Evolutionary conservation across 1,284 basidiomycete species (phyloP), one percentile per base, ranked within the genome.

Genomic region (Cutaneotrichosporon cyanovorans): DNA sequence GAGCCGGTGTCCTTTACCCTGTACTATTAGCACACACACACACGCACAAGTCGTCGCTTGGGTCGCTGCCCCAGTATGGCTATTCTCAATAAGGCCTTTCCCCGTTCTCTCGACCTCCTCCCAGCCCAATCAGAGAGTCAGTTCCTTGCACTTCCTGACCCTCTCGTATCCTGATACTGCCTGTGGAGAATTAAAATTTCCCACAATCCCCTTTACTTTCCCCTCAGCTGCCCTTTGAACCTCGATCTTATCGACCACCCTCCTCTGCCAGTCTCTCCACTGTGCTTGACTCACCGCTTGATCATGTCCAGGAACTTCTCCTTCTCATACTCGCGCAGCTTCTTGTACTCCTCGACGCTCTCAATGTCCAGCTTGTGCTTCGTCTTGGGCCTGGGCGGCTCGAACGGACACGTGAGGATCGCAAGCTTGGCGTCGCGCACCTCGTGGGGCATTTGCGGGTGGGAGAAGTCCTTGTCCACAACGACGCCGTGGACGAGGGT

Each of bases 351-450:
- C 40, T 97, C 93, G n/a, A 96, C 93, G 55, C 80, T 84, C 45
- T 89, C 90, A 66, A 99, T 97, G 66, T 99, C 93, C 39, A 99
- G 77, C 74, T 99, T 93, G 74, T 99, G 93, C 76, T 99, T 99
- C 18, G 93, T 99, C 78, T 98, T 99, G 40, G 93, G 93, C 32
- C 95, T 84, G 12, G 95, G 93, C 10, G 93, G 93, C 71, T 99
- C 93, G 66, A 99, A 97, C 18, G 93, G 91, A 74, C 95, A 99
- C 38, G 93, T 99, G 43, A 98, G 81, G 66, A 98, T 98, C 18
- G 93, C 93, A 51, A 98, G 78, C 58, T 84, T 84, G 51, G 95
- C 93, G 68, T 98, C 87, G 58, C 77, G 79, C 57, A 98, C 83
- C 37, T 76, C 78, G 50, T 80, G 81, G 10, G 93, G 93, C 93